phyloP scores from a whole-genome alignment of 176 grass and related monocot genomes.

The Aegilops sharonensis region DNA sequence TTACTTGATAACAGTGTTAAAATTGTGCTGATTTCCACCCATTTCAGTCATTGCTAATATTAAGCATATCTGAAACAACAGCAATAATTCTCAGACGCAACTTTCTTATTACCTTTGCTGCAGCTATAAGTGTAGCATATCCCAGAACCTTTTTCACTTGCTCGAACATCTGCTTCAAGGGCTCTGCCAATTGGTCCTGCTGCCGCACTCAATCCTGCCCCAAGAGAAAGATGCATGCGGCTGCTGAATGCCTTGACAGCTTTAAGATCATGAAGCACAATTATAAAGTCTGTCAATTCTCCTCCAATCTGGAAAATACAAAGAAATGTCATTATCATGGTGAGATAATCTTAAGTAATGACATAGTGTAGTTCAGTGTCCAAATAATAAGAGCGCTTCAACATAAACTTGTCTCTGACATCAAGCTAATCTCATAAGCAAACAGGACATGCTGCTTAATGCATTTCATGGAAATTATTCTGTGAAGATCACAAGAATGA shows the following conservation, averaged over 20 bases:
- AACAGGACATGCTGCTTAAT: neutral
- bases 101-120: constrained; percentile 76
- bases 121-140: constrained; percentile 96
- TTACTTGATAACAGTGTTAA: neutral
- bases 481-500: neutral
- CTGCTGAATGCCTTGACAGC: constrained; percentile 84
- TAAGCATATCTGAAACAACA: neutral
- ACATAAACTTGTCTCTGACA: neutral
- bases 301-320: constrained; percentile 69
- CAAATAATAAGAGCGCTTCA: neutral
- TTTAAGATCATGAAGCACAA: constrained; percentile 79
- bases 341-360: constrained; percentile 5
- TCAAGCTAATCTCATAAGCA: neutral
- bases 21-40: neutral
- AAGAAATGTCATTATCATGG: neutral
- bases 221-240: constrained; percentile 80
- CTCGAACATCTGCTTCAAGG: constrained; percentile 85
- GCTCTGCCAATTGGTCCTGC: constrained; percentile 87
- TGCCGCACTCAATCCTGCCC: constrained; percentile 81
- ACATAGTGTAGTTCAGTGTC: neutral
- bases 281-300: constrained; percentile 86
- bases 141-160: constrained; percentile 80
- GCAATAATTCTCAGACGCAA: neutral
- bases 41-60: neutral
- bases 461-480: neutral